These are phyloP conservation scores for Kodamaea ohmeri DNA, from an alignment of 1,139 yeast species.

Conservation along the genomic window DNA sequence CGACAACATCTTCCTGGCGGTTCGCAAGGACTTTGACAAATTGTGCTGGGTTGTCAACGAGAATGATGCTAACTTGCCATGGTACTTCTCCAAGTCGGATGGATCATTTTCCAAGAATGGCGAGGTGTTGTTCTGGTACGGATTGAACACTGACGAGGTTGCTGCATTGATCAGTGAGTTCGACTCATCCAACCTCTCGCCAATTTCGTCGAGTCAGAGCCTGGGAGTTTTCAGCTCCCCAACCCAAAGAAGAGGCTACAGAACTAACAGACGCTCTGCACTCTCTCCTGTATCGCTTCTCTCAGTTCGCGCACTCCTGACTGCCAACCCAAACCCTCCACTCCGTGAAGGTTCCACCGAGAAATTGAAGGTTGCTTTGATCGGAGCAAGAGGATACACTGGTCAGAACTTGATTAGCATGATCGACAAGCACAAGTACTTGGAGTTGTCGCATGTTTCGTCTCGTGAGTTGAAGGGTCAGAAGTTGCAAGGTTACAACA, in stretches of 20 bases:
- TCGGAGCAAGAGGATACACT: slow-evolving; percentile 98
- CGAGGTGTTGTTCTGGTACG: slow-evolving; percentile 91
- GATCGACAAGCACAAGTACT: slow-evolving; percentile 81
- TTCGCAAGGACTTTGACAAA: slow-evolving; percentile 67
- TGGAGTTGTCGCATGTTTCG: slow-evolving; percentile 89
- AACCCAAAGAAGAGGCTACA: slow-evolving; percentile 43
- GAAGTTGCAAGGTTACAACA: slow-evolving; percentile 81
- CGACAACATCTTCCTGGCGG: slow-evolving; percentile 85
- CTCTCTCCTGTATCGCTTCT: slow-evolving; percentile 7
- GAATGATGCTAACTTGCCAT: slow-evolving; percentile 83
- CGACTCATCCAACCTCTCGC: slow-evolving; percentile 39
- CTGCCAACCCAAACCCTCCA: slow-evolving; percentile 73
- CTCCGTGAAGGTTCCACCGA: slow-evolving; percentile 54
- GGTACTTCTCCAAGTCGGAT: slow-evolving; percentile 91
- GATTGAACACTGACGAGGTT: slow-evolving; percentile 65
- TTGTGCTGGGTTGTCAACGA: slow-evolving; percentile 90
- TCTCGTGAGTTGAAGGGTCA: slow-evolving; percentile 92
- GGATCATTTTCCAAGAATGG: slow-evolving; percentile 93
- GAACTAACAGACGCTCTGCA: slow-evolving; percentile 17
- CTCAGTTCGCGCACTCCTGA: slow-evolving; percentile 21
- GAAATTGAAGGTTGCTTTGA: slow-evolving; percentile 78
- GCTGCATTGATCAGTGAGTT: slow-evolving; percentile 66
- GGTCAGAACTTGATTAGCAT: slow-evolving; percentile 89
- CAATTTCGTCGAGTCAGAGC: slow-evolving; percentile 40
- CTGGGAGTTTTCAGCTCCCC: slow-evolving; percentile 37